Percentiles rank a stretch among this genome's conserved stretches.
phyloP scores from a whole-genome alignment of 1,139 yeast genomes.

The Suhomyces guaymorum region DNA sequence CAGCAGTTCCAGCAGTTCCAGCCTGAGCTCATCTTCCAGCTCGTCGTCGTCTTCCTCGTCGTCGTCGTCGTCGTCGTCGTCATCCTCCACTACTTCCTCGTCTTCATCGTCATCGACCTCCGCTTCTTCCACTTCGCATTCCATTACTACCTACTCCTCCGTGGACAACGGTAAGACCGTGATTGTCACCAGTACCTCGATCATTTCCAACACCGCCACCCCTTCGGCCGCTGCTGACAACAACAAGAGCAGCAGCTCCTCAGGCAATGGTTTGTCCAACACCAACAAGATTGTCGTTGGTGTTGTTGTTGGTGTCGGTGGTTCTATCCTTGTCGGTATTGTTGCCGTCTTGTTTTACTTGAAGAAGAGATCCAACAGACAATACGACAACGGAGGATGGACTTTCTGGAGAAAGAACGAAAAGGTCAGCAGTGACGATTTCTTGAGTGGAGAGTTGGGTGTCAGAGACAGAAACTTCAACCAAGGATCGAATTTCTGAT shows the following conservation, averaged over 20 bases:
- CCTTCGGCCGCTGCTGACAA: conserved; percentile 30
- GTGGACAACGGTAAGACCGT: conserved; percentile 41
- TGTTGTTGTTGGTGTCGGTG: conserved; percentile 54
- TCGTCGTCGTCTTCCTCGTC: not conserved
- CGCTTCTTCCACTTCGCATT: conserved; percentile 9
- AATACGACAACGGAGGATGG: conserved; percentile 41
- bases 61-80: conserved; percentile 12
- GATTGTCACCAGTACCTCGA: conserved; percentile 40
- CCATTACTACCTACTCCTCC: conserved; percentile 33
- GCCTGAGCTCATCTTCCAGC: not conserved
- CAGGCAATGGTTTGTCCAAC: conserved; percentile 38
- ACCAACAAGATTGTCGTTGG: conserved; percentile 52
- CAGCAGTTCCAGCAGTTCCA: not conserved
- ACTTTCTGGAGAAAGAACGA: conserved; percentile 55
- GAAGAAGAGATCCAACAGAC: conserved; percentile 36
- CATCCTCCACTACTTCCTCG: conserved; percentile 6
- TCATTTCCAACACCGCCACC: conserved; percentile 24
- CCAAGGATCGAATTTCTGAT: conserved; percentile 51
- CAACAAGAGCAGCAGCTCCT: conserved; percentile 13
- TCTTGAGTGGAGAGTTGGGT: conserved; percentile 61
- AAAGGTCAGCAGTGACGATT: conserved; percentile 52
- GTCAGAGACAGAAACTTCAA: conserved; percentile 47
- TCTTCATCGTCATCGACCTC: conserved; percentile 7
- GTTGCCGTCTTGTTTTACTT: conserved; percentile 37
- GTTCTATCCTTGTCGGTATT: conserved; percentile 42